Conservation (phyloP, 805 yeast genomes). For the Saturnispora kantuleensis region DNA sequence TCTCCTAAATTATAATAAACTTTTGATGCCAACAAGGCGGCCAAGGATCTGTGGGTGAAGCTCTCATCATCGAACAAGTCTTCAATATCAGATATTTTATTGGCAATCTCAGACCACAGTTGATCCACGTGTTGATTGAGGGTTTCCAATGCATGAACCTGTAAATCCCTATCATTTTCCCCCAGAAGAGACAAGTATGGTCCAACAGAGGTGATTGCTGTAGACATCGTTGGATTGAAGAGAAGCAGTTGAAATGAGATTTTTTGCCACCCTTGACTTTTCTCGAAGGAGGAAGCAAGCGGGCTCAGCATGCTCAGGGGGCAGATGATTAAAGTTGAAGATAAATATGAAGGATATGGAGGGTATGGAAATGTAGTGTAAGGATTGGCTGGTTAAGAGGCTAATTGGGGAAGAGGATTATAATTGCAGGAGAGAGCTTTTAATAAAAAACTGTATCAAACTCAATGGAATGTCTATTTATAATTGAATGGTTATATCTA, state of each 20-base stretch:
- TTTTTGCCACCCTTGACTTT: conserved; percentile 9
- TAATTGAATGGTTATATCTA: too few relatives aligned
- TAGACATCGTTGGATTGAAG: conserved; percentile 13
- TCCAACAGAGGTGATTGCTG: conserved; percentile 62
- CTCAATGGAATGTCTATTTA: too few relatives aligned
- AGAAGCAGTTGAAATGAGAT: not conserved
- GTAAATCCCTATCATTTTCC: conserved; percentile 70
- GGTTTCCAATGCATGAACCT: conserved; percentile 75
- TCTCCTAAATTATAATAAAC: conserved; percentile 89
- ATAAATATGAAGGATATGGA: too few relatives aligned
- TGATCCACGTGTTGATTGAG: conserved; percentile 78
- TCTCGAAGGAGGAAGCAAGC: not conserved
- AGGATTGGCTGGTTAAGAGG: too few relatives aligned
- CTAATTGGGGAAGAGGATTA: too few relatives aligned
- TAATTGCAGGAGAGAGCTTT: too few relatives aligned
- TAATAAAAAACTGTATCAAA: too few relatives aligned
- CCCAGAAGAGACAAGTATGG: conserved; percentile 83
- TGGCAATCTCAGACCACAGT: conserved; percentile 96
- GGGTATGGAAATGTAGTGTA: too few relatives aligned
- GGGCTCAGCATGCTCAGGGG: too few relatives aligned
- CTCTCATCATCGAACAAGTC: conserved; percentile 78
- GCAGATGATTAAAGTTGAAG: too few relatives aligned
- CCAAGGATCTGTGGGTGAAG: conserved; percentile 62
- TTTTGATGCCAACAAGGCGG: conserved; percentile 88
- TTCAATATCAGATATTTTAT: conserved; percentile 78